phyloP scores from a whole-genome alignment of 2,329 filamentous ascomycete species.

The Aureobasidium pullulans region DNA sequence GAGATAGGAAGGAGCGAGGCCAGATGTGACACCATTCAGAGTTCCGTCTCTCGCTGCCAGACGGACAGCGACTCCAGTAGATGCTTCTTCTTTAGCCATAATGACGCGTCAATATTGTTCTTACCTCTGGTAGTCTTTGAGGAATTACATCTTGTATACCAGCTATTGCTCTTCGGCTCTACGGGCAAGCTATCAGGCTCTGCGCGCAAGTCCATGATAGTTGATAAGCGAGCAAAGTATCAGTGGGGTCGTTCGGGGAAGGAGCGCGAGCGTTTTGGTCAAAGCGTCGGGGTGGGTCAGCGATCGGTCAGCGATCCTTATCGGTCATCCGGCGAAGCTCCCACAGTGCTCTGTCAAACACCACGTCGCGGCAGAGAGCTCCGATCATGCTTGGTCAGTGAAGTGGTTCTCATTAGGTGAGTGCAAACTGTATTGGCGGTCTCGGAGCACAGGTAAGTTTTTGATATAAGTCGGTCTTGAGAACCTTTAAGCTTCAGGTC shows the following conservation, averaged over 20 bases:
- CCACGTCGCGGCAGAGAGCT: not conserved
- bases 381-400: slow-evolving; percentile 7
- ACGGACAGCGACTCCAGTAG: slow-evolving; percentile 23
- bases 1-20: slow-evolving; percentile 48
- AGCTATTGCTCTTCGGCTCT: not conserved
- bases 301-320: not conserved
- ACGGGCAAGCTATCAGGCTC: not conserved
- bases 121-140: not conserved
- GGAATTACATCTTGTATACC: not conserved
- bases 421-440: not conserved
- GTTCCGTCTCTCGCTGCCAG: slow-evolving; percentile 37
- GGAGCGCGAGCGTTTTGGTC: not conserved
- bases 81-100: not conserved
- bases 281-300: slow-evolving; percentile 10
- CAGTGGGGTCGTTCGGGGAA: not conserved
- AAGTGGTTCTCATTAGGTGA: not conserved
- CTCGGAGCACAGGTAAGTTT: not conserved
- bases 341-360: not conserved
- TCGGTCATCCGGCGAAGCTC: not conserved
- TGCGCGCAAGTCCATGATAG: not conserved
- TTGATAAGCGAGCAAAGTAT: not conserved
- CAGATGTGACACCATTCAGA: slow-evolving; percentile 43
- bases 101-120: not conserved
- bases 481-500: not conserved
- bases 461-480: not conserved